phyloP scores from a whole-genome alignment of 2,329 filamentous ascomycete species.

The Xylaria sp. region DNA sequence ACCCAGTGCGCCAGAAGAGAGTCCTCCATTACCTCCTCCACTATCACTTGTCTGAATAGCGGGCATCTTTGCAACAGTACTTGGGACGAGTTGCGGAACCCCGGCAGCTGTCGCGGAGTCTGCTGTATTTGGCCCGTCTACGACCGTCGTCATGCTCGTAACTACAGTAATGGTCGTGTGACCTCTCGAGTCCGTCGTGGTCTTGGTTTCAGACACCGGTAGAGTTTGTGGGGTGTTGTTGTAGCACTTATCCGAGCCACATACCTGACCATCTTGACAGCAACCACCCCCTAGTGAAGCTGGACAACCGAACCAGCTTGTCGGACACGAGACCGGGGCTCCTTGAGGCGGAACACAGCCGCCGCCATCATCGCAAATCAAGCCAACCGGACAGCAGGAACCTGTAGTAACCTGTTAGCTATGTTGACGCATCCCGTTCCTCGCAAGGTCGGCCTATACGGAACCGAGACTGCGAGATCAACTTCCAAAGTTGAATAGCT shows the following conservation, averaged over 20 bases:
- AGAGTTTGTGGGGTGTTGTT: conserved; percentile 58
- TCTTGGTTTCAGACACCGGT: conserved; percentile 57
- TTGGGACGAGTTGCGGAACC: conserved; percentile 59
- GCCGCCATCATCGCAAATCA: conserved; percentile 54
- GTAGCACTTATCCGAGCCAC: conserved; percentile 61
- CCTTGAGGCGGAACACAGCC: conserved; percentile 60
- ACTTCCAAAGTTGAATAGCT: conserved; percentile 15
- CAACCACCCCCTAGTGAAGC: conserved; percentile 64
- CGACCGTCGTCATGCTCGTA: conserved; percentile 54
- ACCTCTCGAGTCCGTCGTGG: conserved; percentile 57
- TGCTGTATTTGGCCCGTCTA: conserved; percentile 44
- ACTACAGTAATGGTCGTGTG: conserved; percentile 55
- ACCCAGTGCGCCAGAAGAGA: conserved; percentile 58
- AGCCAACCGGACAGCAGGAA: conserved; percentile 59
- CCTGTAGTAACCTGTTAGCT: conserved; percentile 48
- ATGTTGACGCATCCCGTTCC: background rate
- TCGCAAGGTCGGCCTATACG: background rate
- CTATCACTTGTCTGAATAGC: conserved; percentile 46
- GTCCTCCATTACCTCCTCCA: conserved; percentile 44
- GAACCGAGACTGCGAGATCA: background rate
- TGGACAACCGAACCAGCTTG: conserved; percentile 61
- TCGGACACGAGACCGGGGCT: conserved; percentile 55
- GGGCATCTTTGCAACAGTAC: conserved; percentile 56
- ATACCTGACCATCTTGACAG: conserved; percentile 62
- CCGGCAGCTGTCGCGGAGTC: conserved; percentile 43